phyloP scores from a whole-genome alignment of 768 basidiomycete species.

The Solioccasus polychromus region DNA sequence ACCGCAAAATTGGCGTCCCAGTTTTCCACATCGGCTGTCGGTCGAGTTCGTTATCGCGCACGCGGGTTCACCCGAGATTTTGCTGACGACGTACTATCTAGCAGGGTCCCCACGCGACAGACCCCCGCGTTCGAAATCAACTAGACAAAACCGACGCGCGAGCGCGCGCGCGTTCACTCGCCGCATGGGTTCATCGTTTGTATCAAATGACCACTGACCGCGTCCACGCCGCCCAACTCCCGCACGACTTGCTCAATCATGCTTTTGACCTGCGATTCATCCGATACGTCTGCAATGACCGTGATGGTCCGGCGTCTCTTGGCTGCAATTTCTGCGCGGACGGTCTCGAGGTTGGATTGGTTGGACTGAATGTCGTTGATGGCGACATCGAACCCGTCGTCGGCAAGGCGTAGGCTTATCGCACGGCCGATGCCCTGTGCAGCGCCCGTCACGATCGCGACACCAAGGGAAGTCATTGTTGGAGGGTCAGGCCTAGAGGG shows the following conservation, averaged over 20 bases:
- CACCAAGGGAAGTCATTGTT: constrained; percentile 9
- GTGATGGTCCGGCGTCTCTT: neutral
- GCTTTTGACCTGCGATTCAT: constrained; percentile 6
- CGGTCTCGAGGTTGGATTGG: constrained; percentile 1
- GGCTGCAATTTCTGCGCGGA: constrained; percentile 1
- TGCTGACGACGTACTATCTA: constrained; percentile 4
- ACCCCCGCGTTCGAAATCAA: constrained; percentile 14
- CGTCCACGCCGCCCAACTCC: constrained; percentile 11
- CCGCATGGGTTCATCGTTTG: neutral
- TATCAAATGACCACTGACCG: constrained; percentile 5
- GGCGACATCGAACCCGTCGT: constrained; percentile 42
- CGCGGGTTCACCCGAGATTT: neutral
- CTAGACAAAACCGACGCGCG: neutral
- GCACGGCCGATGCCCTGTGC: constrained; percentile 48
- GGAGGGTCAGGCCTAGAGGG: no score
- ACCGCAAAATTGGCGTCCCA: constrained; percentile 28
- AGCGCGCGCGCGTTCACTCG: no score
- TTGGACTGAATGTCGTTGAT: constrained; percentile 39
- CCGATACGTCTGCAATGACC: constrained; percentile 2
- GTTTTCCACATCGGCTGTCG: constrained; percentile 10
- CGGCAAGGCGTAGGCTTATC: constrained; percentile 45
- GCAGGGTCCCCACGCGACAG: constrained; percentile 3
- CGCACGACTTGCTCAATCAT: constrained; percentile 10
- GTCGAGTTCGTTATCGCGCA: no score
- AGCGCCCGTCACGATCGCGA: constrained; percentile 45